These are phyloP conservation scores for Aspergillus sp. DNA, from an alignment of 2,329 filamentous ascomycete genomes.

Conservation along the genomic window DNA sequence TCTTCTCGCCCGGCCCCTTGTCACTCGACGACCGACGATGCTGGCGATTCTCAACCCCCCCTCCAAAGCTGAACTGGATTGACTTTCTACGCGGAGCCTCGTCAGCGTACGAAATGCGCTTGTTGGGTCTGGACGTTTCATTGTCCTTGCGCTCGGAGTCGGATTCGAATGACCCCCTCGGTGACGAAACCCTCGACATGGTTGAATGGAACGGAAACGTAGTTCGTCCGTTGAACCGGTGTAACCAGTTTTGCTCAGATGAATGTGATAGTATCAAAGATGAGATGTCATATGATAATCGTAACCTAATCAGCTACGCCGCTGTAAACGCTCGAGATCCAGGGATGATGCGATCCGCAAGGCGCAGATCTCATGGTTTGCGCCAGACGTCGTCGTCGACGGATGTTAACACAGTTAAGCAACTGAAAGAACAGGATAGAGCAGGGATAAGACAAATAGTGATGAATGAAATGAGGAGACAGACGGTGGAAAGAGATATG, in stretches of 20 bases:
- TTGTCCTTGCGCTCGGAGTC: background rate
- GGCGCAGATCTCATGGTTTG: constrained; percentile 19
- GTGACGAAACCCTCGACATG: background rate
- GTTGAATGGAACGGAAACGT: background rate
- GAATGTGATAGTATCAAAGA: too few species aligned
- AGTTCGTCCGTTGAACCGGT: background rate
- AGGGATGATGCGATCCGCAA: constrained; percentile 17
- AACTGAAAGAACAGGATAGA: background rate
- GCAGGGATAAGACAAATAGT: background rate
- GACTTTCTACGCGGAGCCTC: constrained; percentile 28
- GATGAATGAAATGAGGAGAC: constrained; percentile 4
- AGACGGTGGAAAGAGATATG: constrained; percentile 1
- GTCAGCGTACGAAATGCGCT: constrained; percentile 16
- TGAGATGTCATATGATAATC: too few species aligned
- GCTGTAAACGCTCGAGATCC: constrained; percentile 18
- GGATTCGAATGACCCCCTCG: background rate
- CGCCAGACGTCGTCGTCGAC: background rate
- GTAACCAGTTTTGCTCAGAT: background rate
- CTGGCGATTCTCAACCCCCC: constrained; percentile 21
- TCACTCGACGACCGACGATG: constrained; percentile 19
- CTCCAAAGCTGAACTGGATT: constrained; percentile 32
- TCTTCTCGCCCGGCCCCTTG: constrained; percentile 15
- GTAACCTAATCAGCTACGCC: background rate
- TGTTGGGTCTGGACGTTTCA: background rate
- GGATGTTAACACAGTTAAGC: too few species aligned